Evolutionary conservation across 1,284 basidiomycete species (phyloP).

Genomic region (Jaminaea rosea): DNA sequence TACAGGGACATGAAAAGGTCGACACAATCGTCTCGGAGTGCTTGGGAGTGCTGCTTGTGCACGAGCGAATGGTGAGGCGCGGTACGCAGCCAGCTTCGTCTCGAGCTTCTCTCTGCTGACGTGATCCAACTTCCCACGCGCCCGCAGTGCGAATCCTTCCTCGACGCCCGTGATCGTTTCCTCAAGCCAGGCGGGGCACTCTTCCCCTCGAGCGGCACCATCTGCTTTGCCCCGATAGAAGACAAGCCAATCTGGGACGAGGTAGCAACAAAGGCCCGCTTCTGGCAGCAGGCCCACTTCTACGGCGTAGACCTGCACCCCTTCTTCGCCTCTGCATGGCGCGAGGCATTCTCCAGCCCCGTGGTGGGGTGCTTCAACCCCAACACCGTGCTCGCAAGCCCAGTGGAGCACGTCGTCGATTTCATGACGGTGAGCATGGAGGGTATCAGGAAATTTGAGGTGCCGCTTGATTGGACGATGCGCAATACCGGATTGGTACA

Average conservation of each 20-base stretch:
- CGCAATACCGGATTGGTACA: slow-evolving; percentile 18
- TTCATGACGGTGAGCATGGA: slow-evolving; percentile 27
- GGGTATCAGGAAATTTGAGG: slow-evolving; percentile 30
- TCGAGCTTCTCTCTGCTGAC: too few species aligned
- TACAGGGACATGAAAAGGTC: slow-evolving; percentile 43
- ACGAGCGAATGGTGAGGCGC: slow-evolving; percentile 54
- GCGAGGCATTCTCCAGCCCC: slow-evolving; percentile 33
- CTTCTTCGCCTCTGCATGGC: slow-evolving; percentile 25
- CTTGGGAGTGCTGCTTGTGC: slow-evolving; percentile 52
- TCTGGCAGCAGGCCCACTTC: slow-evolving; percentile 26
- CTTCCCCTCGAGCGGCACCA: slow-evolving; percentile 50
- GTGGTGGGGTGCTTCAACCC: slow-evolving; percentile 39
- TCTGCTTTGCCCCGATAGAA: slow-evolving; percentile 51
- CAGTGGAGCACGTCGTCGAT: slow-evolving; percentile 32
- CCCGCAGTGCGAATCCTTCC: slow-evolving; percentile 52
- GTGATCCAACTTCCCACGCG: too few species aligned
- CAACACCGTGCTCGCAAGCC: slow-evolving; percentile 24
- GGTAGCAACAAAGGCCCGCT: slow-evolving; percentile 49
- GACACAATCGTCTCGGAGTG: slow-evolving; percentile 54
- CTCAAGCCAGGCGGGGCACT: slow-evolving; percentile 51
- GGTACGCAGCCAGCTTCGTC: too few species aligned
- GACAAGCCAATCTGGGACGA: slow-evolving; percentile 52
- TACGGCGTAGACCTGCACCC: slow-evolving; percentile 42
- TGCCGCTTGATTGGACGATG: slow-evolving; percentile 33
- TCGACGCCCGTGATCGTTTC: slow-evolving; percentile 50